Evolutionary conservation across 2,329 filamentous ascomycete species (phyloP), one percentile per base, ranked within the genome.

Genomic region (Annulohypoxylon truncatum): DNA sequence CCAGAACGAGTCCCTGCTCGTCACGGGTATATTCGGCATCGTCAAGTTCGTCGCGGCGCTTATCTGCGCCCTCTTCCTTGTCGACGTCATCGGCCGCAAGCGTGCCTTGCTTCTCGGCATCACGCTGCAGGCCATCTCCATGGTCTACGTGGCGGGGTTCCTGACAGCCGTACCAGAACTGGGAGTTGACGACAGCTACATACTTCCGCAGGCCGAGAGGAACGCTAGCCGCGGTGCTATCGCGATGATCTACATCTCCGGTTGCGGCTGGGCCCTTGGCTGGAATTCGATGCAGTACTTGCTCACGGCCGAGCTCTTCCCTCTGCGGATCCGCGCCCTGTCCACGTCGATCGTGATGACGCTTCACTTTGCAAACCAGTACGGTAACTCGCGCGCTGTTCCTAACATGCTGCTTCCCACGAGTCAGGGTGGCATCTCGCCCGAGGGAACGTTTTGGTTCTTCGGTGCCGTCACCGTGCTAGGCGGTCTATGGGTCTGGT

Each of bases 211-310:
- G 0, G 72, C 74, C 15, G 81, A 90, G 71, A 82, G 83, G 69
- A 82, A 80, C 0, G 86, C 89, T 3, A 90, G 89, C 56, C 87
- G 84, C 22, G 90, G 86, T 2, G 92, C 91, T 10, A 88, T 92
- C 63, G 89, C 88, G 50, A 90, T 92, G 87, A 92, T 93, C 70
- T 93, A 90, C 76, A 55, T 92, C 18, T 89, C 85, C 0, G 90
- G 89, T 1, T 83, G 87, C 61, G 90, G 90, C 1, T 92, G 90
- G 89, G 89, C 90, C 2, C 79, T 91, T 2, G 89, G 87, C 33
- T 94, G 89, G 90, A 93, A 93, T 79, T 87, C 84, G 0, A 91
- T 92, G 83, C 91, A 93, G 78, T 94, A 94, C 75, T 84, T 94
- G 3, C 85, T 94, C 60, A 93, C 91, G 12, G 90, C 90, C 1